Base-by-base conservation (phyloP, 2,329 filamentous ascomycete species). In the Beauveria brongniartii region DNA sequence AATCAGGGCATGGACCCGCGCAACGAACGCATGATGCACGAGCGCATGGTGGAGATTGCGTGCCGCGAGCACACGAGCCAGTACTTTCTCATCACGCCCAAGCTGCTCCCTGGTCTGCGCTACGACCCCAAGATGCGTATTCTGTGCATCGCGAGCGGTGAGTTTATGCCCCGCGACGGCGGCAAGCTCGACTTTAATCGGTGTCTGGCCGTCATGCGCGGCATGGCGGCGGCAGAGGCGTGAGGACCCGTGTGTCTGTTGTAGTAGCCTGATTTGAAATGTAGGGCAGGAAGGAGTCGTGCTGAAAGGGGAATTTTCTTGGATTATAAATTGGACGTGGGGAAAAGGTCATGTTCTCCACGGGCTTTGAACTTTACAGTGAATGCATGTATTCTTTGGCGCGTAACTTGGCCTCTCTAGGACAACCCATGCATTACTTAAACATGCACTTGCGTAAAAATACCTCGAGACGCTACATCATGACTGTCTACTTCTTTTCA, bases 1-100 rank as follows among this genome's bases (percentile, higher is more conserved):
- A 99, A 99, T 71, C 94, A 99, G 76, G 94, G 94, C 66, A 99
- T 99, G 94, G 94, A 99, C 73, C 94, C 93, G 48, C 88, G 94
- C 69, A 99, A 99, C 75, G 94, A 99, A 76, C 90, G 94, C 67
- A 95, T 97, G 85, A 92, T 99, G 18, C 94, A 99, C 76, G 91
- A 93, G 71, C 90, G 94, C 65, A 95, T 99, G 89, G 94, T 99
- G 9, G 92, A 97, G 70, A 97, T 99, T 70, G 94, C 94, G 48
- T 97, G 94, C 73, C 84, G 85, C 66, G 87, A 92, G 73, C 85
- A 89, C 72, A 86, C 85, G n/a, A 83, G 80, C 66, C 86, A 89
- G 76, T 99, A 99, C 77, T 99, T 99, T 78, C 85, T 99, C 65
- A 96, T 99, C 77, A 99, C 94, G 48, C 94, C 94, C 5, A 99